Evolutionary conservation across 495 filamentous ascomycete species (phyloP).

Genomic region (Podospora bellae-mahoneyi): DNA sequence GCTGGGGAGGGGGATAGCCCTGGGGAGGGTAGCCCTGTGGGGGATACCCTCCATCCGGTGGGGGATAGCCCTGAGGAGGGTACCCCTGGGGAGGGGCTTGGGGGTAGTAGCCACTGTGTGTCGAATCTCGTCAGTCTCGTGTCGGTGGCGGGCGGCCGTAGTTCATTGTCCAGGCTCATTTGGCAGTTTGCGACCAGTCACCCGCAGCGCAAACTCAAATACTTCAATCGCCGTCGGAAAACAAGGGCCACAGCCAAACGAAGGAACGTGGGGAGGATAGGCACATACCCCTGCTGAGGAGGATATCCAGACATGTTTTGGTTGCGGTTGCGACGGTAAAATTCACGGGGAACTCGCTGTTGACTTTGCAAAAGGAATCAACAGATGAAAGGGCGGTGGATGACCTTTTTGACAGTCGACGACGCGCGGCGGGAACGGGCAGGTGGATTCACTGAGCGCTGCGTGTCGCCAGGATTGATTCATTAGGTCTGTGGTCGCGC

Average conservation of each 20-base stretch:
- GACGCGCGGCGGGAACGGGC: background rate
- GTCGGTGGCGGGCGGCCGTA: background rate
- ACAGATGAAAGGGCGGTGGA: background rate
- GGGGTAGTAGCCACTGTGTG: constrained; percentile 7
- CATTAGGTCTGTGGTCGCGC: background rate
- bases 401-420: background rate
- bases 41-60: constrained; percentile 12
- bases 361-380: background rate
- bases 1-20: constrained; percentile 16
- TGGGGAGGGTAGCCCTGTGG: constrained; percentile 15
- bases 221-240: background rate
- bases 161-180: background rate
- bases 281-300: constrained; percentile 11
- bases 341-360: background rate
- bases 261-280: background rate
- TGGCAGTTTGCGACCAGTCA: background rate
- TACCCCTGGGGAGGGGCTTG: constrained; percentile 9
- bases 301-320: constrained; percentile 9
- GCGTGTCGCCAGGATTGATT: background rate
- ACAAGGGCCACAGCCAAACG: background rate
- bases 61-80: constrained; percentile 11
- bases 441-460: background rate
- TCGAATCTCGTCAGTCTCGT: background rate
- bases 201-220: background rate
- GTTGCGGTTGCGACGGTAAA: background rate